A percentile compares a stretch with the other conserved stretches of the same genome.
Evolutionary conservation across 768 basidiomycete genomes (phyloP).

Genomic region (Chalciporus chontae): DNA sequence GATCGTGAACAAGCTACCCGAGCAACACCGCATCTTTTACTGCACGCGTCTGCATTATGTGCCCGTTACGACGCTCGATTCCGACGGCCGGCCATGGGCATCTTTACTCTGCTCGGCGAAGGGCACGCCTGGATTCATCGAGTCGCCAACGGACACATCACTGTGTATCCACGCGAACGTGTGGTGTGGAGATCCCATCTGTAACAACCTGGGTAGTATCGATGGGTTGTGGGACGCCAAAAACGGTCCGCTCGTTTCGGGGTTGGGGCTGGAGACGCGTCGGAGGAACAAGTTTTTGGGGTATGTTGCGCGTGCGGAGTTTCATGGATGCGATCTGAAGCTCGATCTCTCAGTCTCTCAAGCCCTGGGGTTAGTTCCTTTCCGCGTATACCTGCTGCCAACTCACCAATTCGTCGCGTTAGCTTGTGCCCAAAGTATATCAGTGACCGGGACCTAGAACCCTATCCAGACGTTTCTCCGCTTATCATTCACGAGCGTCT

Average conservation of each 20-base stretch:
- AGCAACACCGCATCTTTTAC: slow-evolving; percentile 33
- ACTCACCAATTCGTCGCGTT: not conserved
- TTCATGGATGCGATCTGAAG: no score
- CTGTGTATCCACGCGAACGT: slow-evolving; percentile 22
- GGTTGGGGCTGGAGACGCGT: slow-evolving; percentile 60
- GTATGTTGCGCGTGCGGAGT: slow-evolving; percentile 32
- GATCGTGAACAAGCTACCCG: slow-evolving; percentile 24
- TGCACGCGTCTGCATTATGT: slow-evolving; percentile 28
- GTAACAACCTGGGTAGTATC: slow-evolving; percentile 30
- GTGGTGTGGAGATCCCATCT: slow-evolving; percentile 52
- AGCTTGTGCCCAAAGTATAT: no score
- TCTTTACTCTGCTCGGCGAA: slow-evolving; percentile 28
- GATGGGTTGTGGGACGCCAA: slow-evolving; percentile 8
- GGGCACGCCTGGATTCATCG: slow-evolving; percentile 28
- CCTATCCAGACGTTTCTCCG: slow-evolving; percentile 37
- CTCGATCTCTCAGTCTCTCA: slow-evolving; percentile 50
- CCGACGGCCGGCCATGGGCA: slow-evolving; percentile 30
- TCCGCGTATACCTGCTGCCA: not conserved
- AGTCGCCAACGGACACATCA: slow-evolving; percentile 19
- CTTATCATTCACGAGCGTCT: slow-evolving; percentile 31
- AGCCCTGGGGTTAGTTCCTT: slow-evolving; percentile 49
- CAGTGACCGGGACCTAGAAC: slow-evolving; percentile 42
- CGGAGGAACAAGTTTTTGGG: slow-evolving; percentile 65
- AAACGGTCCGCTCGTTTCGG: slow-evolving; percentile 40
- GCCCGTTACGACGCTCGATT: slow-evolving; percentile 31